A percentile compares a stretch with the other conserved stretches of the same genome.
These are phyloP conservation scores for Aspergillus homomorphus DNA, from an alignment of 495 filamentous ascomycete species.

Conservation along the genomic window DNA sequence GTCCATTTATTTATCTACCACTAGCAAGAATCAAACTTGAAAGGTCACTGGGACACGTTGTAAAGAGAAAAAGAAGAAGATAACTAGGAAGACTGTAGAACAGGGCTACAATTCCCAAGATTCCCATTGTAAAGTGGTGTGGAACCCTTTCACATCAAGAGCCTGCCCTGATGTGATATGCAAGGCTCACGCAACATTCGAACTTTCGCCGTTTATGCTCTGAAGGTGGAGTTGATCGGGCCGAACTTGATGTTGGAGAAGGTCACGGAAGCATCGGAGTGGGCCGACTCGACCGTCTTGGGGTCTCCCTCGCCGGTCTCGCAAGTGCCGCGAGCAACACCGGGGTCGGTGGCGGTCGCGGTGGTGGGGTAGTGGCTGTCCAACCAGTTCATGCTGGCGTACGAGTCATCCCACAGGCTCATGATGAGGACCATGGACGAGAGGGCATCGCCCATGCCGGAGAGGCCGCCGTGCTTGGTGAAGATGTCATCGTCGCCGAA, in stretches of 20 bases:
- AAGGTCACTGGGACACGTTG: no score
- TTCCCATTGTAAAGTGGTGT: no score
- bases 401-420: constrained; percentile 77
- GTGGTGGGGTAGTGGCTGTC: constrained; percentile 69
- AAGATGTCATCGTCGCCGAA: constrained; percentile 59
- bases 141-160: not conserved
- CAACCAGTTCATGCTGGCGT: constrained; percentile 79
- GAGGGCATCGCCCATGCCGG: constrained; percentile 55
- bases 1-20: no score
- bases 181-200: not conserved
- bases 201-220: constrained; percentile 10
- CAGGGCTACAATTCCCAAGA: no score
- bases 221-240: constrained; percentile 61
- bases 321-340: constrained; percentile 70
- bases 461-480: constrained; percentile 53
- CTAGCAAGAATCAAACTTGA: no score
- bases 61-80: no score
- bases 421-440: constrained; percentile 70
- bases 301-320: constrained; percentile 60
- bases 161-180: not conserved
- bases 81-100: no score
- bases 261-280: constrained; percentile 55
- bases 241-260: constrained; percentile 71
- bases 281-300: constrained; percentile 53
- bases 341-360: constrained; percentile 52